phyloP scores from a whole-genome alignment of 441 rosid genomes.

The Hypseocharis bilobata region DNA sequence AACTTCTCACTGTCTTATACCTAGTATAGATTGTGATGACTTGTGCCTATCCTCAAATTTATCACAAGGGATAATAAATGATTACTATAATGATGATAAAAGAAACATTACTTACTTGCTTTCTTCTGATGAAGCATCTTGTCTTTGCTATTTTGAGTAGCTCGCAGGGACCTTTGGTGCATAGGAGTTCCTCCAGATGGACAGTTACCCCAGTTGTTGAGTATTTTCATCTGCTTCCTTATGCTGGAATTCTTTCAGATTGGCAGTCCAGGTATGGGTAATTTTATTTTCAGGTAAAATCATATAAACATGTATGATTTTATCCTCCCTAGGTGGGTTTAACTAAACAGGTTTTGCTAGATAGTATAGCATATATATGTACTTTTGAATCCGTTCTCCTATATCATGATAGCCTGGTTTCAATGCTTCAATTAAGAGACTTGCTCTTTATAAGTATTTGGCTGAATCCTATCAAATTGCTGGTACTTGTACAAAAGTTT shows the following conservation, averaged over 20 bases:
- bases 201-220: slow-evolving; percentile 38
- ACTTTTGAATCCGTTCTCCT: neutral
- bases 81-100: neutral
- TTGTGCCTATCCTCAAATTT: neutral
- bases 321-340: neutral
- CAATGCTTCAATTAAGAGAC: neutral
- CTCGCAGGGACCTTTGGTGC: slow-evolving; percentile 62
- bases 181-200: slow-evolving; percentile 39
- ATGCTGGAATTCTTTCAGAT: slow-evolving; percentile 37
- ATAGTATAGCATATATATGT: neutral
- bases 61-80: neutral
- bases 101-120: neutral
- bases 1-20: neutral
- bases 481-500: too few relatives aligned
- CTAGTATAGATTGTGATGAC: neutral
- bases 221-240: slow-evolving; percentile 72
- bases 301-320: neutral
- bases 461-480: neutral
- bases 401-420: neutral
- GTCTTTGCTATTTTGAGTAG: slow-evolving; percentile 29
- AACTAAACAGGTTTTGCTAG: neutral
- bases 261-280: slow-evolving; percentile 54
- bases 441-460: slow-evolving; percentile 1
- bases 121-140: slow-evolving; percentile 10
- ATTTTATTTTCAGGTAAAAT: neutral